Evolutionary conservation across 1,284 basidiomycete genomes (phyloP), one percentile per base, ranked within the genome.

Genomic region (Phylloporus sp.): DNA sequence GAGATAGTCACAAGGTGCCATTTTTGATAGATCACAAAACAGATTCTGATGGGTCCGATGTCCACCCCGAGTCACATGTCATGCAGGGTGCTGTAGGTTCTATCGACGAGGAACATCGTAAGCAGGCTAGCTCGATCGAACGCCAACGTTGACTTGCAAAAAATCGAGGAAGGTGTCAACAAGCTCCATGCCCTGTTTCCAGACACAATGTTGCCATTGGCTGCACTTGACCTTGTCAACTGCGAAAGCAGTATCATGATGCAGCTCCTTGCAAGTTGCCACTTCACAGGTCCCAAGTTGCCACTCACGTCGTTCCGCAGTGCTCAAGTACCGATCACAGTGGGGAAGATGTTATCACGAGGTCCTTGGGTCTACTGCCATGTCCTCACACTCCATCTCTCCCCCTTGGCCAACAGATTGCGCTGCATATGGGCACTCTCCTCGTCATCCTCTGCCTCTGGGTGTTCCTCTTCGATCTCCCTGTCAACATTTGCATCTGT

Each of bases 221-320:
- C 88, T 32, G 89, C 91, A 8, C 75, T 93, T n/a, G 89, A 93
- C 69, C 76, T 92, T 28, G 79, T 92, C 49, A 91, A 93, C 74
- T 79, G 84, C 53, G 82, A 85, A 62, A 84, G 82, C 66, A 87
- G 91, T 90, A 60, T 46, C n/a, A n/a, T n/a, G n/a, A n/a, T n/a
- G n/a, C n/a, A n/a, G n/a, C n/a, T n/a, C n/a, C n/a, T n/a, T n/a
- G n/a, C n/a, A n/a, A n/a, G 79, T 61, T 5, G 12, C 39, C 28
- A 12, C n/a, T 24, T 20, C 26, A 13, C 32, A 28, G 32, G 47
- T 51, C 55, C 17, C n/a, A n/a, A n/a, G n/a, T n/a, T 39, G 40
- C 42, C 22, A 26, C 55, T 60, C 15, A 66, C 24, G 22, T 44
- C 34, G 37, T 8, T 28, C 34, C 20, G 28, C 66, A 93, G 91